A percentile compares a stretch with the other conserved stretches of the same genome.
Conservation (phyloP, 345 rosid genomes). For the Iberis pinnata region DNA sequence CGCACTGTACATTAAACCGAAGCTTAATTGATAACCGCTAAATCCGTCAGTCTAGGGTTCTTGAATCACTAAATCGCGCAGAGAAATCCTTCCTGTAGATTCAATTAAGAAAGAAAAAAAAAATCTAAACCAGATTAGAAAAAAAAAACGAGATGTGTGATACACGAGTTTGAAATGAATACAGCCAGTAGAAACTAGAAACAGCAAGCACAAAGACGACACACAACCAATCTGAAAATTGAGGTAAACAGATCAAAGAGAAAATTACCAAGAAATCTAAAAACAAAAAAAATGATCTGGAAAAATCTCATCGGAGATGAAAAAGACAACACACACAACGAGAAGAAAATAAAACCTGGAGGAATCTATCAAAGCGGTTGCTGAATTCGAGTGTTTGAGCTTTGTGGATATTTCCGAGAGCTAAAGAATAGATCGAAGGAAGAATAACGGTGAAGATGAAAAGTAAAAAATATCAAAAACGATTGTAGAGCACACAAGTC, state of each 20-base stretch:
- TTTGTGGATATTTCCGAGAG: constrained; percentile 1
- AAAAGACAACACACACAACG: not conserved
- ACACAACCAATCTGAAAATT: no score
- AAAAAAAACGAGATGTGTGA: not conserved
- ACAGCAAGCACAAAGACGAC: no score
- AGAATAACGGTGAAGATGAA: not conserved
- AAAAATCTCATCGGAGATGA: no score
- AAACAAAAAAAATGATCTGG: no score
- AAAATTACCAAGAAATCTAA: no score
- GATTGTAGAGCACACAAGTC: constrained; percentile 12
- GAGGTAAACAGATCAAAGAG: no score
- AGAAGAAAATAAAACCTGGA: no score
- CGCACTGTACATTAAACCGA: constrained; percentile 12
- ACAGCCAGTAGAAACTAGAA: no score
- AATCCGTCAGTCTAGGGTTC: not conserved
- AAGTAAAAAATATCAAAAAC: not conserved
- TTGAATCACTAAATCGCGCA: not conserved
- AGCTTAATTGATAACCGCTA: not conserved
- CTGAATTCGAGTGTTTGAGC: no score
- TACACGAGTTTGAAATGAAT: not conserved
- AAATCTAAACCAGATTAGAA: constrained; percentile 4
- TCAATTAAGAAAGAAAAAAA: not conserved
- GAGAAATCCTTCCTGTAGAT: constrained; percentile 26
- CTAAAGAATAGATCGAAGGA: no score
- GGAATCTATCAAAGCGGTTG: constrained; percentile 8